phyloP scores from a whole-genome alignment of 2,329 filamentous ascomycete genomes.

The Ascochyta viciae-villosae region DNA sequence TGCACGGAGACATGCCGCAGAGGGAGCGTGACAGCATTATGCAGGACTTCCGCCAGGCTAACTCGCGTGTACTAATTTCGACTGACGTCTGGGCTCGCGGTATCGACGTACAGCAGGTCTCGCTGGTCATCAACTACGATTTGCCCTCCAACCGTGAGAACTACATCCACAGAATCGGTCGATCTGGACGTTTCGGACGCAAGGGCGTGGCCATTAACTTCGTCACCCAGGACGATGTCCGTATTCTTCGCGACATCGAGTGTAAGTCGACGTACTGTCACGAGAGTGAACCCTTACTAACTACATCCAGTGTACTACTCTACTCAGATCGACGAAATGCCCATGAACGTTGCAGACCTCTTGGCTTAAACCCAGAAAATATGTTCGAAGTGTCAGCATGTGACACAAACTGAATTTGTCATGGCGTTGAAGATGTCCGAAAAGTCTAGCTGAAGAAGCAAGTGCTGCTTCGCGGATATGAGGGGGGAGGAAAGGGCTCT shows the following conservation, averaged over 20 bases:
- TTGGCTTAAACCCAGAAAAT: constrained; percentile 29
- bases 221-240: constrained; percentile 96
- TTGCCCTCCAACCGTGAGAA: constrained; percentile 98
- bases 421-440: constrained; percentile 10
- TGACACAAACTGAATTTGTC: background rate
- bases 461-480: constrained; percentile 28
- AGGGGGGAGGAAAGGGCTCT: constrained; percentile 48
- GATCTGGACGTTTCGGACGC: constrained; percentile 92
- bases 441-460: constrained; percentile 10
- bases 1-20: constrained; percentile 99
- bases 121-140: constrained; percentile 98
- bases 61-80: constrained; percentile 93
- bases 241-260: constrained; percentile 97
- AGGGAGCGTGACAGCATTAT: constrained; percentile 98
- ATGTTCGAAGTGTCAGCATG: background rate
- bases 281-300: constrained; percentile 40
- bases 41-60: constrained; percentile 97
- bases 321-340: constrained; percentile 98
- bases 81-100: constrained; percentile 98
- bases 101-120: constrained; percentile 99
- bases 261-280: constrained; percentile 58
- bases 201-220: constrained; percentile 99
- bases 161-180: constrained; percentile 98
- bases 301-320: constrained; percentile 79
- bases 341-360: constrained; percentile 75